Conservation (phyloP, 2,329 filamentous ascomycete species). For the Zymoseptoria brevis region DNA sequence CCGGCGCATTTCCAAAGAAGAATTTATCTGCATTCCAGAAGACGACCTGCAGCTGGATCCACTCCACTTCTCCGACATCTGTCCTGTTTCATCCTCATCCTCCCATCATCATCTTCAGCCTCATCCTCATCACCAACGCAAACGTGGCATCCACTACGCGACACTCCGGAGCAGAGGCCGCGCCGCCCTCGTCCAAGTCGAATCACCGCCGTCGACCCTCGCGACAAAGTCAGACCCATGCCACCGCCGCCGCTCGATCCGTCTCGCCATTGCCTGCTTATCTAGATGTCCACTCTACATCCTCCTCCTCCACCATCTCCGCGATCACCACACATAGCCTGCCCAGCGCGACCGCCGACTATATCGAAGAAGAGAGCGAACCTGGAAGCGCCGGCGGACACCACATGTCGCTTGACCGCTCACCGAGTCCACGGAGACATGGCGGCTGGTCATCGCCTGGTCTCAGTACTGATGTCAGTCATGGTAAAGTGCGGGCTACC, state of each 20-base stretch:
- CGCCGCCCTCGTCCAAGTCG: constrained; percentile 5
- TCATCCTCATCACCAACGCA: background rate
- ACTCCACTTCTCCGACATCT: background rate
- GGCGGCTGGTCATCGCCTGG: constrained; percentile 81
- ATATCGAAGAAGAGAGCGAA: constrained; percentile 19
- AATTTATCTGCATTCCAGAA: background rate
- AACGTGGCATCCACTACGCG: background rate
- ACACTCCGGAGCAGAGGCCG: constrained; percentile 15
- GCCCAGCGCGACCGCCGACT: constrained; percentile 13
- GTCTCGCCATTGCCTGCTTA: background rate
- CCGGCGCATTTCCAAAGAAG: no score
- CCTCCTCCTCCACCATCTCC: background rate
- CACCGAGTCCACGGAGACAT: constrained; percentile 73
- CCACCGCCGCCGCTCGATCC: constrained; percentile 5
- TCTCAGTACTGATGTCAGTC: constrained; percentile 50
- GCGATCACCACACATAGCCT: constrained; percentile 6
- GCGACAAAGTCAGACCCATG: constrained; percentile 8
- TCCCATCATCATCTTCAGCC: background rate
- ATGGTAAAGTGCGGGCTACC: constrained; percentile 59
- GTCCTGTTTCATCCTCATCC: background rate
- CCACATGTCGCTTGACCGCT: constrained; percentile 75
- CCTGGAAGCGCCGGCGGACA: background rate
- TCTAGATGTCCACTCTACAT: background rate
- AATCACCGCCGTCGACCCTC: constrained; percentile 16
- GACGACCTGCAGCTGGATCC: background rate